A percentile compares a stretch with the other conserved stretches of the same genome.
These are phyloP conservation scores for Zygotorulaspora florentina DNA, from an alignment of 805 yeast species.

Conservation along the genomic window DNA sequence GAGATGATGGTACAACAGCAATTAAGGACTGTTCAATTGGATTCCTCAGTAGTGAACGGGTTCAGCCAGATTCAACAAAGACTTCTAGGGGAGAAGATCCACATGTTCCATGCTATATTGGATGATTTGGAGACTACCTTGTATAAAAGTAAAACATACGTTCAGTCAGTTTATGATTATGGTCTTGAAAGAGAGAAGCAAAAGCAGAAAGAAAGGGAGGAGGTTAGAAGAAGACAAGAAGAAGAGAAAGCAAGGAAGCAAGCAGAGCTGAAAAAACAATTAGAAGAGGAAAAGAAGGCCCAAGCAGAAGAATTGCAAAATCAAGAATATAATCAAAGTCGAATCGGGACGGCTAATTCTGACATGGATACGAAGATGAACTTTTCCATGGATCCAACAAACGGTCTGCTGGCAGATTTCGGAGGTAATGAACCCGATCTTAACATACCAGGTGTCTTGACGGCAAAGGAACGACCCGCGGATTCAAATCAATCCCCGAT, in stretches of 20 bases:
- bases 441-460: slow-evolving; percentile 1
- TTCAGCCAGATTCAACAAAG: slow-evolving; percentile 27
- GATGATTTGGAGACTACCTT: slow-evolving; percentile 33
- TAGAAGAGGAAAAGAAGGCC: slow-evolving; percentile 13
- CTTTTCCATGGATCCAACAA: slow-evolving; percentile 15
- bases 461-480: neutral
- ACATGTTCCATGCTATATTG: slow-evolving; percentile 28
- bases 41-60: slow-evolving; percentile 25
- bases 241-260: slow-evolving; percentile 25
- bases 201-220: slow-evolving; percentile 31
- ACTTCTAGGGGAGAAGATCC: slow-evolving; percentile 26
- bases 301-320: slow-evolving; percentile 9
- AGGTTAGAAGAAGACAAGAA: slow-evolving; percentile 26
- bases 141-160: slow-evolving; percentile 26
- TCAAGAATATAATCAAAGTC: neutral
- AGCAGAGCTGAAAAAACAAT: slow-evolving; percentile 12
- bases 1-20: slow-evolving; percentile 37
- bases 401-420: slow-evolving; percentile 14
- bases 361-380: slow-evolving; percentile 12
- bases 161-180: slow-evolving; percentile 26
- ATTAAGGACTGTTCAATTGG: slow-evolving; percentile 32
- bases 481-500: neutral
- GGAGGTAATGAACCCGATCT: slow-evolving; percentile 3
- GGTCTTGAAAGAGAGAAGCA: slow-evolving; percentile 33
- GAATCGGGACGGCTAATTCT: neutral